These are phyloP conservation scores for Globisporangium canariense DNA, from an alignment of 352 stramenopile genomes.

Conservation along the genomic window DNA sequence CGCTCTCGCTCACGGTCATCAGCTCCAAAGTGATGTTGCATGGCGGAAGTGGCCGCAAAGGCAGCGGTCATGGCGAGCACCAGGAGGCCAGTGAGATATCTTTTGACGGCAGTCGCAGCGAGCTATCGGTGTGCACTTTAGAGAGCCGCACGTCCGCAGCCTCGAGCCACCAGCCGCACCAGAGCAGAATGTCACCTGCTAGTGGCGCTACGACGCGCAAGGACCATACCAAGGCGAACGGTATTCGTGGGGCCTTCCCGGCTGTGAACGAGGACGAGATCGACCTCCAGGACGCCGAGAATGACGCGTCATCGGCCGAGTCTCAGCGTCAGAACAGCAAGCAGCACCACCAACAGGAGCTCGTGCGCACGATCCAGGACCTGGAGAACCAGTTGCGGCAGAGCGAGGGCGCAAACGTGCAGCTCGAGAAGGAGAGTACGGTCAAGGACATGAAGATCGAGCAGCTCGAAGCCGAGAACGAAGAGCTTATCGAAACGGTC, in stretches of 20 bases:
- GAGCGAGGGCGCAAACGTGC: constrained; percentile 50
- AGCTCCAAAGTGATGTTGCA: constrained; percentile 38
- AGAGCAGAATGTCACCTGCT: constrained; percentile 7
- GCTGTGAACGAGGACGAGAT: constrained; percentile 17
- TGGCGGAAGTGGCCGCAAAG: constrained; percentile 7
- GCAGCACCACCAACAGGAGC: constrained; percentile 25
- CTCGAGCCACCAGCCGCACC: constrained; percentile 24
- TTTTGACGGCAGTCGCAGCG: constrained; percentile 52
- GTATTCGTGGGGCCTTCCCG: constrained; percentile 10
- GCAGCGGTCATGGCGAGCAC: constrained; percentile 6
- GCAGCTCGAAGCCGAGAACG: constrained; percentile 33
- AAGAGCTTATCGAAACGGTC: constrained; percentile 27
- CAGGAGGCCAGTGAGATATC: constrained; percentile 38
- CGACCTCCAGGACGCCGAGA: constrained; percentile 7
- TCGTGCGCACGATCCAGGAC: constrained; percentile 43
- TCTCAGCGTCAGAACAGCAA: constrained; percentile 14
- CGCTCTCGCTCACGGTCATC: constrained; percentile 59
- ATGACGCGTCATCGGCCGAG: constrained; percentile 11
- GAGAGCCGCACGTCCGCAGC: constrained; percentile 49
- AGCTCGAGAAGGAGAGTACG: constrained; percentile 47
- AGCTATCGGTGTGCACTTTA: constrained; percentile 59
- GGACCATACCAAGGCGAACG: constrained; percentile 16
- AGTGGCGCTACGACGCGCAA: constrained; percentile 16
- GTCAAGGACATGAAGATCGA: constrained; percentile 47
- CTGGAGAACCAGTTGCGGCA: constrained; percentile 51